These are phyloP conservation scores for Sorghum bicolor DNA, from an alignment of 176 grass and related monocot genomes.

Conservation along the genomic window Sorghum_bicolor_NCBIv3 NC_012873.2:57151001-57151500, in stretches of 20 bases:
- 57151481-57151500: constrained; percentile 7
- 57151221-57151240: not conserved
- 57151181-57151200: constrained; percentile 37
- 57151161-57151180: constrained; percentile 4
- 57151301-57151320: constrained; percentile 52
- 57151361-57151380: not conserved
- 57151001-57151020: not conserved
- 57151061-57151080: constrained; percentile 36
- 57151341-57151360: not conserved
- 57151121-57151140: constrained; percentile 16
- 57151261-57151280: constrained; percentile 52
- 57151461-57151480: not conserved
- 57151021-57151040: not conserved
- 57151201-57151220: not conserved
- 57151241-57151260: constrained; percentile 49
- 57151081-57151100: constrained; percentile 14
- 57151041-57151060: constrained; percentile 27
- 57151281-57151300: constrained; percentile 51
- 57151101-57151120: constrained; percentile 21
- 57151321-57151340: constrained; percentile 42
- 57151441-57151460: not conserved
- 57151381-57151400: not conserved
- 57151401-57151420: not conserved
- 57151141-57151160: not conserved
- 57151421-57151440: not conserved